Percentiles rank a stretch among this genome's conserved stretches.
Conservation (phyloP, 768 basidiomycete genomes). For the Phylloporus arenicola region DNA sequence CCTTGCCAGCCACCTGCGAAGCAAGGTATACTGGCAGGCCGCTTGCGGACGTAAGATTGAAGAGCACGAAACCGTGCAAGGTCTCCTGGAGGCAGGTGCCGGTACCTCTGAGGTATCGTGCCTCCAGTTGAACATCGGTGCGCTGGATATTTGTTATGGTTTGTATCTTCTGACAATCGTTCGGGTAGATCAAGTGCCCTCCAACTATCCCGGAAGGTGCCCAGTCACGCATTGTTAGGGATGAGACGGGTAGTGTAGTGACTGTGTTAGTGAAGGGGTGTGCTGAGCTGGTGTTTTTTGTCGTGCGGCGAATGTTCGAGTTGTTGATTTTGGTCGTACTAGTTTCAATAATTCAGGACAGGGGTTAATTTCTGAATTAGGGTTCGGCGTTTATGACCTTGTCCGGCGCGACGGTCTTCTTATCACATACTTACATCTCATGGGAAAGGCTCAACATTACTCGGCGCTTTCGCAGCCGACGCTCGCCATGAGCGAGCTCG, state of each 20-base stretch:
- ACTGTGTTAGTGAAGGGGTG: background rate
- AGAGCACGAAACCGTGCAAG: slow-evolving; percentile 24
- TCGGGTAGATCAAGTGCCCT: slow-evolving; percentile 7
- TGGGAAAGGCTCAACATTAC: slow-evolving; percentile 38
- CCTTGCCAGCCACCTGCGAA: slow-evolving; percentile 30
- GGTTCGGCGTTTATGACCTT: slow-evolving; percentile 9
- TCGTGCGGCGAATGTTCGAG: background rate
- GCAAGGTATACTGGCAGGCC: slow-evolving; percentile 39
- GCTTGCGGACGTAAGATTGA: slow-evolving; percentile 31
- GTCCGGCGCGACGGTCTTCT: background rate
- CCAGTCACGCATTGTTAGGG: slow-evolving; percentile 1
- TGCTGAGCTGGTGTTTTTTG: background rate
- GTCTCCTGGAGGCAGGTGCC: slow-evolving; percentile 15
- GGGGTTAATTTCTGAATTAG: slow-evolving; percentile 16
- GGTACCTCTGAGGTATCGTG: slow-evolving; percentile 17
- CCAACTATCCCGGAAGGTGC: slow-evolving; percentile 7
- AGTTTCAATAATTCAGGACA: slow-evolving; percentile 1
- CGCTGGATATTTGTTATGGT: background rate
- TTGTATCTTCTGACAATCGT: background rate
- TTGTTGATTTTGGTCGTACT: background rate
- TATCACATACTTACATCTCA: slow-evolving; percentile 10
- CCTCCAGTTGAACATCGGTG: slow-evolving; percentile 19
- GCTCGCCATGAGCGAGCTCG: slow-evolving; percentile 72
- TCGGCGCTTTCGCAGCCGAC: slow-evolving; percentile 62
- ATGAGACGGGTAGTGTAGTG: background rate